Percentiles rank a stretch among this genome's conserved stretches.
Conservation (phyloP, 345 rosid species). For the Arabidopsis arenosa region DNA sequence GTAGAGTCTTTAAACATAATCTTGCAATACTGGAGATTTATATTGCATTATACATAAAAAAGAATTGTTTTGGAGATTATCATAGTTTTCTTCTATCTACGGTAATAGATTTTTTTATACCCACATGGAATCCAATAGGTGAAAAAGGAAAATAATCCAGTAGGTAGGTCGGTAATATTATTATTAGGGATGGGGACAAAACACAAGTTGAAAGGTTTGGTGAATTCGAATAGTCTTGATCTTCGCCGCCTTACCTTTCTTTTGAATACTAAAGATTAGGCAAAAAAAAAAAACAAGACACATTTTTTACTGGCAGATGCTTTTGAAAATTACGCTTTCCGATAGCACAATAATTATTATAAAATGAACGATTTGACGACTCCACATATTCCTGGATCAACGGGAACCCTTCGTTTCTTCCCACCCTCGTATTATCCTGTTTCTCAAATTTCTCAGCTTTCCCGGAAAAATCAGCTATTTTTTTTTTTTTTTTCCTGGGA, state of each 20-base stretch:
- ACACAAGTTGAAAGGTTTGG: slow-evolving; percentile 1
- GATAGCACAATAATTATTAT: neutral
- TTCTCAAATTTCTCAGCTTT: neutral
- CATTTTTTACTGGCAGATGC: neutral
- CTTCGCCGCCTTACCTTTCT: slow-evolving; percentile 9
- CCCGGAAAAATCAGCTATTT: neutral
- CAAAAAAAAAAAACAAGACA: neutral
- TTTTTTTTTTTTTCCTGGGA: neutral
- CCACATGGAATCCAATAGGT: no score
- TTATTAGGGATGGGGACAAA: no score
- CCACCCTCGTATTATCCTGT: slow-evolving; percentile 37
- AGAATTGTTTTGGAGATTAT: no score
- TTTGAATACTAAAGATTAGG: neutral
- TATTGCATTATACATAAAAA: no score
- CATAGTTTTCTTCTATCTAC: no score
- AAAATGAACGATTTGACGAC: slow-evolving; percentile 14
- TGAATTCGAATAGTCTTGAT: neutral
- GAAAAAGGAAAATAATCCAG: no score
- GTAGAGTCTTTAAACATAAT: no score
- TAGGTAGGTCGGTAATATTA: no score
- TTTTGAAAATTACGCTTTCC: neutral
- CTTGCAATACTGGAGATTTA: no score
- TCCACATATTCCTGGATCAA: slow-evolving; percentile 54
- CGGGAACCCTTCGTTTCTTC: slow-evolving; percentile 54
- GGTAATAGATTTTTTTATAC: no score